Percentiles rank a stretch among this genome's conserved stretches.
Evolutionary conservation across 352 stramenopile genomes (phyloP).

Genomic region (Globisporangium carolinianum): DNA sequence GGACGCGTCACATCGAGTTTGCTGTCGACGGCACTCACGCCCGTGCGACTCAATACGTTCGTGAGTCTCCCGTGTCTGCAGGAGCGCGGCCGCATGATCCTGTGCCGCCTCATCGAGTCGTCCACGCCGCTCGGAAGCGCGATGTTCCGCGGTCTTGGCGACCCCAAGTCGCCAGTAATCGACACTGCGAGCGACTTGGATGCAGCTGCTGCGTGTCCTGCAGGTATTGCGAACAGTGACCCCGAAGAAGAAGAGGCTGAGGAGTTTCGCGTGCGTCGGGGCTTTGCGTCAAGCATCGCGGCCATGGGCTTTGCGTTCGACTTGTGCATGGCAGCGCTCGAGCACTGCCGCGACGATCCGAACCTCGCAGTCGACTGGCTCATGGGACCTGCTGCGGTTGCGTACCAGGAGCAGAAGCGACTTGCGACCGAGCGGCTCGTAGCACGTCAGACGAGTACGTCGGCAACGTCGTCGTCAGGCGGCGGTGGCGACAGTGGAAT

Average conservation of each 20-base stretch:
- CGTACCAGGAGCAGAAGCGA: conserved; percentile 69
- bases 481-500: conserved; percentile 5
- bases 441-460: conserved; percentile 14
- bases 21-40: conserved; percentile 51
- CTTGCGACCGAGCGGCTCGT: conserved; percentile 40
- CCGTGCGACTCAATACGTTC: conserved; percentile 62
- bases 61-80: conserved; percentile 70
- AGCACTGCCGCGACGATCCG: conserved; percentile 75
- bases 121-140: conserved; percentile 65
- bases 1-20: conserved; percentile 41
- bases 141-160: conserved; percentile 68
- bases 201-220: conserved; percentile 7
- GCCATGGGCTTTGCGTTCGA: conserved; percentile 88
- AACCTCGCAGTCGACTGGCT: conserved; percentile 84
- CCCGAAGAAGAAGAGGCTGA: conserved; percentile 70
- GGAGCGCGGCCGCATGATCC: conserved; percentile 77
- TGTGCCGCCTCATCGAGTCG: conserved; percentile 78
- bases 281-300: conserved; percentile 74
- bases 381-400: conserved; percentile 64
- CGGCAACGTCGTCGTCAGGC: not conserved
- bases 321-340: conserved; percentile 76
- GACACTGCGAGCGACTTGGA: conserved; percentile 1
- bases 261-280: conserved; percentile 57
- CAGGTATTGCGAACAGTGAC: conserved; percentile 27
- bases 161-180: conserved; percentile 39